These are phyloP conservation scores for Casuarina cunninghamiana DNA, from an alignment of 306 rosid genomes.

Conservation along the genomic window DNA sequence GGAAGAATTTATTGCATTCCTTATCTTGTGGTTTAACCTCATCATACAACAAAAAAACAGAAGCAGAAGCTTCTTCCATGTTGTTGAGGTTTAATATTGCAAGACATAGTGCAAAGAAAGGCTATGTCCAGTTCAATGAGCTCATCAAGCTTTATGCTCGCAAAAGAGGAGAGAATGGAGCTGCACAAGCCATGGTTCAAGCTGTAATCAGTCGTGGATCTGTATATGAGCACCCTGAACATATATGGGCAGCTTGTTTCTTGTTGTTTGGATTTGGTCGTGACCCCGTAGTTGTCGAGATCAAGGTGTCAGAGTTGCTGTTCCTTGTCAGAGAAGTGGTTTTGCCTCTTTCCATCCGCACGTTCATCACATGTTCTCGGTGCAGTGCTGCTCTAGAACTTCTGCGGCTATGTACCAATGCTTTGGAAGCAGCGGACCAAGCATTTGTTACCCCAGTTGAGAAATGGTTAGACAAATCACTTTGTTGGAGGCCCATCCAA, in stretches of 20 bases:
- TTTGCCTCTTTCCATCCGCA: constrained; percentile 71
- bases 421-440: constrained; percentile 87
- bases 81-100: constrained; percentile 74
- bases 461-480: constrained; percentile 77
- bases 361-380: constrained; percentile 76
- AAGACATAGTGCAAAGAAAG: constrained; percentile 56
- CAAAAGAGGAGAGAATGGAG: constrained; percentile 55
- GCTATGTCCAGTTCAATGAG: constrained; percentile 56
- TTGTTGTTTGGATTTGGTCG: constrained; percentile 72
- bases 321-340: constrained; percentile 60
- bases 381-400: constrained; percentile 79
- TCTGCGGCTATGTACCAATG: constrained; percentile 70
- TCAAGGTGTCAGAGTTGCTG: constrained; percentile 64
- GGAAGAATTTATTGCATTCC: constrained; percentile 50
- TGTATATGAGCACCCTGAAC: constrained; percentile 57
- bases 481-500: constrained; percentile 77
- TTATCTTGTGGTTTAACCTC: constrained; percentile 62
- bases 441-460: constrained; percentile 77
- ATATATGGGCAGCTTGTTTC: constrained; percentile 87
- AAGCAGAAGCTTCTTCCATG: constrained; percentile 81
- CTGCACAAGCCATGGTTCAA: constrained; percentile 76
- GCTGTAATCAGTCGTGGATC: constrained; percentile 57
- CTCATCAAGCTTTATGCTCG: constrained; percentile 64
- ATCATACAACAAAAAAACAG: constrained; percentile 62
- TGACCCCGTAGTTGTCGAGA: constrained; percentile 69